Base-by-base conservation (phyloP, 2,329 filamentous ascomycete genomes). In the Fusarium circinatum region DNA sequence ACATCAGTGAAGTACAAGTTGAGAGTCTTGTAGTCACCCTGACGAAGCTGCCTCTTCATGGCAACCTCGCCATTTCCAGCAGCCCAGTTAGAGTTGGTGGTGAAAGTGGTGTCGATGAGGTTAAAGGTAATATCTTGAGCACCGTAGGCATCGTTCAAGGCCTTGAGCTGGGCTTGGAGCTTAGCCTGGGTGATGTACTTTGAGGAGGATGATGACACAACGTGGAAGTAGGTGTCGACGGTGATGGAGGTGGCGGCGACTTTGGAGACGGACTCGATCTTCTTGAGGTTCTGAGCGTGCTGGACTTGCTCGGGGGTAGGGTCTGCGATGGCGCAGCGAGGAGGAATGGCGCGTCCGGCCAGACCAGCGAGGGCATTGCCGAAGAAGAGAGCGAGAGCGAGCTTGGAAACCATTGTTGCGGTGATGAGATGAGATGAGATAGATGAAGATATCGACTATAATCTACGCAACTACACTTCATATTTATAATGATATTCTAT, bases 21-120 rank as follows among this genome's bases (percentile, higher is more conserved):
- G 12, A 83, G 79, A n/a, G 77, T 77, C 30, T 67, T 69, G 78
- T 86, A 87, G 65, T 80, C 80, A 52, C 86, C 86, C 78, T 84
- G 81, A 67, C 84, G 84, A 15, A 87, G 85, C 32, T 81, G 75
- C 44, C 66, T 76, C 82, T 86, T 87, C 85, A 87, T 87, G 6
- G 73, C 79, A 58, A 80, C 59, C 66, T 86, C 83, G n/a, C 75
- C 69, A 5, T 79, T 78, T 30, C 84, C 85, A 20, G 66, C 72
- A 36, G 85, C 84, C 85, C 86, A 89, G 75, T 79, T 79, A 26
- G 78, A 44, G 81, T 89, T 88, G 75, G 87, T 79, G 41, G 86
- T 86, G 70, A 81, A 84, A 62, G 83, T 83, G 26, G 80, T 85
- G 60, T 80, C 81, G 26, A 83, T 79, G 45, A 86, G 82, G 32